phyloP scores from a whole-genome alignment of 2,329 filamentous ascomycete species.

The Penicillium decumbens region DNA sequence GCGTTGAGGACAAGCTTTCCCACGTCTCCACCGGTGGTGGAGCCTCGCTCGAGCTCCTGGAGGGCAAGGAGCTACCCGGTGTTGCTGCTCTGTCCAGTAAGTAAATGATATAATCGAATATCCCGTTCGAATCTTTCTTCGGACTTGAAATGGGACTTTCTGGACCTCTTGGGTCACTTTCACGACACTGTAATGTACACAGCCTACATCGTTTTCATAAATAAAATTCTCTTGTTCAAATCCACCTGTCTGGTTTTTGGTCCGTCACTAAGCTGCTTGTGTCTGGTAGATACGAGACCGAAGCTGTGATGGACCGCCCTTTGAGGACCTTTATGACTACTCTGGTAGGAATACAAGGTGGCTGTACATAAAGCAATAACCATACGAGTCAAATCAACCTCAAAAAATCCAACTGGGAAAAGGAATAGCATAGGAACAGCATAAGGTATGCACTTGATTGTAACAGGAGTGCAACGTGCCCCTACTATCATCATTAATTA shows the following conservation, averaged over 20 bases:
- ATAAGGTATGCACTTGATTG: background rate
- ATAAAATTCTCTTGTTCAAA: constrained; percentile 12
- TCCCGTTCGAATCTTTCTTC: background rate
- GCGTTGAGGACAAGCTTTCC: constrained; percentile 92
- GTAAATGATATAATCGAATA: constrained; percentile 38
- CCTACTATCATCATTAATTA: background rate
- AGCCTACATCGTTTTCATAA: constrained; percentile 22
- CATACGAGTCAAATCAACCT: background rate
- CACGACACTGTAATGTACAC: constrained; percentile 38
- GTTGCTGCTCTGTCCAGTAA: constrained; percentile 82
- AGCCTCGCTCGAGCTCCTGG: constrained; percentile 89
- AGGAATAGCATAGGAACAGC: background rate
- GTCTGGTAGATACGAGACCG: constrained; percentile 25
- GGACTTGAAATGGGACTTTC: background rate
- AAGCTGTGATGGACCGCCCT: constrained; percentile 22
- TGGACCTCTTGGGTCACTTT: constrained; percentile 10
- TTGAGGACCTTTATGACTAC: background rate
- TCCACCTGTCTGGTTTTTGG: constrained; percentile 1
- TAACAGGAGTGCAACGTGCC: background rate
- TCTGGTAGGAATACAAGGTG: background rate
- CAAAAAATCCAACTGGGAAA: background rate
- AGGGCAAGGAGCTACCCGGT: constrained; percentile 96
- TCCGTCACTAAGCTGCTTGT: constrained; percentile 23
- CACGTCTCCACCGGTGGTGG: constrained; percentile 97
- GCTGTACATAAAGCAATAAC: background rate